phyloP scores from a whole-genome alignment of 306 rosid species.

The Lathyrus tuberosus region DNA sequence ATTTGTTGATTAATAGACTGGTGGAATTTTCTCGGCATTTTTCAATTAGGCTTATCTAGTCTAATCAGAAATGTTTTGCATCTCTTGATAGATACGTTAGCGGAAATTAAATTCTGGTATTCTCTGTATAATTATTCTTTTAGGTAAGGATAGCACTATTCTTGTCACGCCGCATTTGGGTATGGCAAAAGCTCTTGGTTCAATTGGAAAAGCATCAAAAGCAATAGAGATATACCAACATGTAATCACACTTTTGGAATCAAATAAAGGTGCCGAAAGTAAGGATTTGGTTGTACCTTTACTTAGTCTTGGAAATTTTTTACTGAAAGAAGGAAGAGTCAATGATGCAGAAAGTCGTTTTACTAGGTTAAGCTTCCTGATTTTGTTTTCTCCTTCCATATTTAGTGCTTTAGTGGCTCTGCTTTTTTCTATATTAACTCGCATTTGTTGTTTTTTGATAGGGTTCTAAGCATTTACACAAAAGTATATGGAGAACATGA shows the following conservation, averaged over 20 bases:
- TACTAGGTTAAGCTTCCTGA: slow-evolving; percentile 56
- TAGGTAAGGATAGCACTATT: slow-evolving; percentile 63
- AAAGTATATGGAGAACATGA: slow-evolving; percentile 75
- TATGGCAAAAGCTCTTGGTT: slow-evolving; percentile 72
- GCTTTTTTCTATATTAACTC: slow-evolving; percentile 32
- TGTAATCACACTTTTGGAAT: slow-evolving; percentile 66
- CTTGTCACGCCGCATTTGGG: slow-evolving; percentile 79
- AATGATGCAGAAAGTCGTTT: slow-evolving; percentile 77
- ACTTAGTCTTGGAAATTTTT: slow-evolving; percentile 75
- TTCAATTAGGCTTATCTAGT: slow-evolving; percentile 5
- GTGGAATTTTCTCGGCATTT: slow-evolving; percentile 28
- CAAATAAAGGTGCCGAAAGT: slow-evolving; percentile 66
- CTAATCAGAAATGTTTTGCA: slow-evolving; percentile 28
- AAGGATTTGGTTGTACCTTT: slow-evolving; percentile 82
- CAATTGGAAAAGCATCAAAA: slow-evolving; percentile 64
- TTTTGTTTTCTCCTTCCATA: slow-evolving; percentile 19
- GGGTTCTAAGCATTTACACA: slow-evolving; percentile 66
- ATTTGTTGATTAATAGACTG: slow-evolving; percentile 15
- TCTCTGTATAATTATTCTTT: slow-evolving; percentile 35
- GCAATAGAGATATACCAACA: slow-evolving; percentile 64
- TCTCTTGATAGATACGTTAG: slow-evolving; percentile 27
- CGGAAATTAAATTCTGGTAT: slow-evolving; percentile 26
- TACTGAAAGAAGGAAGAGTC: slow-evolving; percentile 76
- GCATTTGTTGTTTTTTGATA: slow-evolving; percentile 36
- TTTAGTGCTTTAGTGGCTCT: slow-evolving; percentile 24